A percentile compares a stretch with the other conserved stretches of the same genome.
These are phyloP conservation scores for Teunomyces atbi DNA, from an alignment of 805 yeast genomes.

Conservation along the genomic window DNA sequence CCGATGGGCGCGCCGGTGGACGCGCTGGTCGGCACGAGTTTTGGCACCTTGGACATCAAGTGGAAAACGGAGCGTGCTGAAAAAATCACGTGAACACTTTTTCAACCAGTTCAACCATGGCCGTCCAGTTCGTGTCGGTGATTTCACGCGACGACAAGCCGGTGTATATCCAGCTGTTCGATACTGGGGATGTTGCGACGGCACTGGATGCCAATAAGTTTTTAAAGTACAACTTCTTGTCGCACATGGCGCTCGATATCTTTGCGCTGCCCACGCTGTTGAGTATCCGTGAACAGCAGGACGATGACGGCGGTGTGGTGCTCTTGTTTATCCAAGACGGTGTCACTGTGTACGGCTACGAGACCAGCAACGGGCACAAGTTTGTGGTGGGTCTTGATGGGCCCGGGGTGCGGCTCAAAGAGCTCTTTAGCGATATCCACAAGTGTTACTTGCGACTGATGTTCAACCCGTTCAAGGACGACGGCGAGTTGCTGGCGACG, in stretches of 20 bases:
- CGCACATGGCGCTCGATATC: conserved; percentile 75
- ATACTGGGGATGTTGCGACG: conserved; percentile 9
- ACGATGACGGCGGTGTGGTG: conserved; percentile 24
- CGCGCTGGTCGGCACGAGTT: no score
- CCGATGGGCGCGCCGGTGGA: no score
- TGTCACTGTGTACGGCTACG: conserved; percentile 64
- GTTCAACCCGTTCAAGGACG: conserved; percentile 59
- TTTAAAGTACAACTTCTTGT: conserved; percentile 63
- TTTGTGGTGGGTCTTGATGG: conserved; percentile 52
- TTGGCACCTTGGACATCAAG: background rate
- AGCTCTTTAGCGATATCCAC: conserved; percentile 35
- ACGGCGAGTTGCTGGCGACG: conserved; percentile 24
- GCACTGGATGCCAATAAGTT: conserved; percentile 38
- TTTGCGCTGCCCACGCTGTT: conserved; percentile 54
- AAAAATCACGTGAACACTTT: background rate
- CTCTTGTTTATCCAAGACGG: conserved; percentile 67
- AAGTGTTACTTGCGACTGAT: conserved; percentile 53
- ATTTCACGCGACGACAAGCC: conserved; percentile 61
- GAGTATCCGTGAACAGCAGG: conserved; percentile 35
- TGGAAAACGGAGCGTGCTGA: background rate
- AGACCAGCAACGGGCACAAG: conserved; percentile 66
- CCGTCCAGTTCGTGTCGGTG: conserved; percentile 53
- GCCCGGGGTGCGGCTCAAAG: background rate
- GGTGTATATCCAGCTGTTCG: conserved; percentile 56
- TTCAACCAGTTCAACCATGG: background rate